Evolutionary conservation across 352 stramenopile genomes (phyloP), one percentile per base, ranked within the genome.

Genomic region (Phytophthora pinifolia): DNA sequence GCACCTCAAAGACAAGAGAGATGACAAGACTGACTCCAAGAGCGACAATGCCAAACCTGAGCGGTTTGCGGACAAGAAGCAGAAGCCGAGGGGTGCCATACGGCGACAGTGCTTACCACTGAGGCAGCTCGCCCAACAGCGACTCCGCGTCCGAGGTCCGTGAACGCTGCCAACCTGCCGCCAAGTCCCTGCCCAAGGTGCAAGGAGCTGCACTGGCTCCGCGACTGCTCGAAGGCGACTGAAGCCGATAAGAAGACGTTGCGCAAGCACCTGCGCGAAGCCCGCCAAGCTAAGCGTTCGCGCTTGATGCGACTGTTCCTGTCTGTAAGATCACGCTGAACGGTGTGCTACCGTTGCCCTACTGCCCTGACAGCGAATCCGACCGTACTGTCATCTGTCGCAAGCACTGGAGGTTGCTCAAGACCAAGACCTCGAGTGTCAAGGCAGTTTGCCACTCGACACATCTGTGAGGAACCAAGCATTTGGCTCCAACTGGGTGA

Each of bases 341-440:
- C 33, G 33, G 52, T 8, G 15, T 53, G 10, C 13, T 60, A 25
- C 10, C 43, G 9, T 27, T 60, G 15, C 36, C 54, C 0, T 56
- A 51, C 13, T 62, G 54, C 18, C 44, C 45, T 3, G 54, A 62
- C 33, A 62, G 46, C 17, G 46, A 34, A 3, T 54, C 35, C 1
- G 46, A 54, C 35, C 29, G n/a, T 9, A 54, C 35, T 1, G 35
- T 54, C 1, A 56, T 62, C 12, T n/a, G 20, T 3, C 20, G 20
- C 20, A 4, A 1, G 20, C 20, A 25, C 20, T 25, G 20, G 20
- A 3, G 3, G 30, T 14, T 32, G 37, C 4, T 65, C 42, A 8
- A 15, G 0, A 20, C 17, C 6, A 1, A n/a, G 18, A 46, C 50
- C n/a, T 18, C 47, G 0, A 53, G 17, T 25, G 41, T 48, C 0